Evolutionary conservation across 257 asterid genomes (phyloP).

Genomic region (Lycium barbarum): DNA sequence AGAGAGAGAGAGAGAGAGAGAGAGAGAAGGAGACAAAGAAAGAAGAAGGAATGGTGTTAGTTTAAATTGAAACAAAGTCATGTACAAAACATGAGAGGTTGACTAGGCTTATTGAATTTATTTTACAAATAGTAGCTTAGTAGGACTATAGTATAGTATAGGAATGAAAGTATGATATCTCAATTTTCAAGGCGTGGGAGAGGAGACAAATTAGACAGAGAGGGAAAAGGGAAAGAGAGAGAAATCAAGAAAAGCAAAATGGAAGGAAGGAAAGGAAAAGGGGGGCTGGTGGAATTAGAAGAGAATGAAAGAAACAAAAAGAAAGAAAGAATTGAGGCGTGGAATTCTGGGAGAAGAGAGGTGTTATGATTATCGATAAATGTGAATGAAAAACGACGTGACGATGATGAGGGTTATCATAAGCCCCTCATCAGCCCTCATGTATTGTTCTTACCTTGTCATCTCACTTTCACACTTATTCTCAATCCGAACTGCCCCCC

Average conservation of each 20-base stretch:
- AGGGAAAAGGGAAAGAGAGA: background rate
- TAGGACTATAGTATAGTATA: background rate
- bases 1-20: constrained; percentile 34
- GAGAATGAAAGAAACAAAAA: constrained; percentile 3
- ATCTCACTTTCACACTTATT: constrained; percentile 89
- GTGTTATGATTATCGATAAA: constrained; percentile 47
- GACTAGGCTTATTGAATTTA: constrained; percentile 42
- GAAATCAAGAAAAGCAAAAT: constrained; percentile 17
- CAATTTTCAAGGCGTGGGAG: constrained; percentile 10
- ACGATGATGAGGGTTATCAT: constrained; percentile 97
- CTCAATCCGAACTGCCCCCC: constrained; percentile 91
- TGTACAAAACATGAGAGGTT: constrained; percentile 44
- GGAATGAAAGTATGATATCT: background rate
- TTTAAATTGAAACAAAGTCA: constrained; percentile 49
- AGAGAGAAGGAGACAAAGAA: constrained; percentile 16
- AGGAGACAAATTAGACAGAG: constrained; percentile 32
- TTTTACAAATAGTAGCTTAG: background rate
- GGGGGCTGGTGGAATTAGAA: background rate
- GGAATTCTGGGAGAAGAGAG: constrained; percentile 57
- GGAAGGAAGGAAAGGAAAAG: constrained; percentile 1
- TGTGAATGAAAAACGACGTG: constrained; percentile 86
- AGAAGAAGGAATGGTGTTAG: constrained; percentile 43
- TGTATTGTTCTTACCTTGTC: constrained; percentile 70
- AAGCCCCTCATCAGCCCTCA: constrained; percentile 82
- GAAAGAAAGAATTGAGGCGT: constrained; percentile 45